Evolutionary conservation across 2,329 filamentous ascomycete genomes (phyloP).

Genomic region (Tympanopsis confertula): DNA sequence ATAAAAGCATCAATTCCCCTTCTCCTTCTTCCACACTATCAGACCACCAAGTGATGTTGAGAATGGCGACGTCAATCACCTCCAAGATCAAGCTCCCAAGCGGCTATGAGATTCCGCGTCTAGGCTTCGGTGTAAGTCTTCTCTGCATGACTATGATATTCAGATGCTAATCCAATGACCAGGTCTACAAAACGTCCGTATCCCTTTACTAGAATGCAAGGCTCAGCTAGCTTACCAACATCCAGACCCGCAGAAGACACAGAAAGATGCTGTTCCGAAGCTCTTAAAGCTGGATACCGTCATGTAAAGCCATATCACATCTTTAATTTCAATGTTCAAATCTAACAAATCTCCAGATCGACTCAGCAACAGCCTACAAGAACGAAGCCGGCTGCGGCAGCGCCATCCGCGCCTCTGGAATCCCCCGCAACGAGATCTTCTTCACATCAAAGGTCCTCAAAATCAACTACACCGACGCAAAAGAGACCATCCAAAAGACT

Average conservation of each 20-base stretch:
- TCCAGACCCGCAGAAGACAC: constrained; percentile 21
- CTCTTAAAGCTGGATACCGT: constrained; percentile 37
- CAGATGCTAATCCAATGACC: constrained; percentile 3
- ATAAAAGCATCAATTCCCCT: no score
- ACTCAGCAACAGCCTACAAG: constrained; percentile 37
- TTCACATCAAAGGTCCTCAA: constrained; percentile 43
- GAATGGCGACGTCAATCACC: no score
- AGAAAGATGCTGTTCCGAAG: constrained; percentile 26
- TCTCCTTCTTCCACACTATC: no score
- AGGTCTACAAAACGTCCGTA: constrained; percentile 42
- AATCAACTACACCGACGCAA: constrained; percentile 49
- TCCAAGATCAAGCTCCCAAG: constrained; percentile 41
- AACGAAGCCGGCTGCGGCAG: constrained; percentile 38
- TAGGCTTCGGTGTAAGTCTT: constrained; percentile 40
- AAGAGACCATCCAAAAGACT: constrained; percentile 50
- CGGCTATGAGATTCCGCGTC: constrained; percentile 36
- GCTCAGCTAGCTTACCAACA: constrained; percentile 6
- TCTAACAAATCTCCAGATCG: constrained; percentile 23
- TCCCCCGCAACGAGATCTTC: constrained; percentile 36
- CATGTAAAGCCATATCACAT: constrained; percentile 24
- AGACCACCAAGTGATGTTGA: no score
- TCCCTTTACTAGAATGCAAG: not conserved
- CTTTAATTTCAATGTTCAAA: not conserved
- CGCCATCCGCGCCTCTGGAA: constrained; percentile 24
- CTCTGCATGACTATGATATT: not conserved